Conservation (phyloP, 257 asterid genomes). For the Craterostigma plantagineum region DNA sequence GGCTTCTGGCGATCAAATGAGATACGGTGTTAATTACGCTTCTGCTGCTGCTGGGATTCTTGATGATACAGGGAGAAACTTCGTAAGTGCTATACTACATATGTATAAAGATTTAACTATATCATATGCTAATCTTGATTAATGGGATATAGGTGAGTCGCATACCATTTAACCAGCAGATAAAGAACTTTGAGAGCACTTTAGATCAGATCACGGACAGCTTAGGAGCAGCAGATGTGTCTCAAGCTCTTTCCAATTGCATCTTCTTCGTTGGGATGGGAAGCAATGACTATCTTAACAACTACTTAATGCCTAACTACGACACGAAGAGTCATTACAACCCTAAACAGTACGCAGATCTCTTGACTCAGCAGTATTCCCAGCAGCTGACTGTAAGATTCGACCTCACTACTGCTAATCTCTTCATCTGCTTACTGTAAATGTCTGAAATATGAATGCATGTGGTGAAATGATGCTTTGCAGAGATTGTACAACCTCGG, state of each 20-base stretch:
- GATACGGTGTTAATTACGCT: constrained; percentile 64
- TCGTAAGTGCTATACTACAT: constrained; percentile 28
- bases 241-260: constrained; percentile 31
- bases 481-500: constrained; percentile 78
- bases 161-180: constrained; percentile 80
- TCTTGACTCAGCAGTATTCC: constrained; percentile 38
- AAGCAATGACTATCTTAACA: constrained; percentile 90
- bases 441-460: too few species aligned
- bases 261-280: constrained; percentile 90
- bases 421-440: too few species aligned
- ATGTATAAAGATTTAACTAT: background rate
- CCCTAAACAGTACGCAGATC: constrained; percentile 60
- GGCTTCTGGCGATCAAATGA: constrained; percentile 29
- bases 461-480: too few species aligned
- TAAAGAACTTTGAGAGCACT: constrained; percentile 57
- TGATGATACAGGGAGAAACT: constrained; percentile 58
- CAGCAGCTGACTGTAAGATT: constrained; percentile 63
- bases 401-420: too few species aligned
- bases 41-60: constrained; percentile 95
- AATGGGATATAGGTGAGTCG: constrained; percentile 41
- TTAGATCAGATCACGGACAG: constrained; percentile 34
- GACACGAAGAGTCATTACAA: constrained; percentile 45
- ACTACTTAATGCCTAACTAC: constrained; percentile 73
- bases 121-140: background rate
- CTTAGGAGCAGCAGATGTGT: constrained; percentile 32